These are phyloP conservation scores for Penicillium sp. DNA, from an alignment of 2,329 filamentous ascomycete species.

Conservation along the genomic window DNA sequence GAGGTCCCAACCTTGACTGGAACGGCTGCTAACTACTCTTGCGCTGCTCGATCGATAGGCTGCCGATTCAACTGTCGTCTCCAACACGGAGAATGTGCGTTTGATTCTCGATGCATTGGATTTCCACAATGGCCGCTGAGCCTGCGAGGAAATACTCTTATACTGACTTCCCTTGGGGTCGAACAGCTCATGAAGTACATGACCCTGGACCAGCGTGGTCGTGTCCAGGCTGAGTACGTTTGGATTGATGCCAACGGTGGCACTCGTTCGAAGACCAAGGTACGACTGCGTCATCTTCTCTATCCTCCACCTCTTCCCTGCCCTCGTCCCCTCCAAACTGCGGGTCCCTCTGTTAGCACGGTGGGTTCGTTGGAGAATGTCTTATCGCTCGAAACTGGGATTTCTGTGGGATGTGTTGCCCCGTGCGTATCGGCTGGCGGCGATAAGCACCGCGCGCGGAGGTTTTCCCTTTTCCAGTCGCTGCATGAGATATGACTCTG, in stretches of 20 bases:
- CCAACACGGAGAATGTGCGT: constrained; percentile 45
- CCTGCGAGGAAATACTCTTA: constrained; percentile 31
- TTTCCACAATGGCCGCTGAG: constrained; percentile 27
- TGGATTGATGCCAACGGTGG: constrained; percentile 84
- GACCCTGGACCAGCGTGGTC: constrained; percentile 80
- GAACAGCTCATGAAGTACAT: constrained; percentile 84
- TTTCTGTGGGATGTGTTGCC: constrained; percentile 5
- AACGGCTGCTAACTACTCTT: constrained; percentile 17
- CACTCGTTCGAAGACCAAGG: constrained; percentile 91
- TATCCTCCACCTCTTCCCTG: background rate
- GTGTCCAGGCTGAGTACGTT: constrained; percentile 90
- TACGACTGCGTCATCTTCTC: constrained; percentile 47
- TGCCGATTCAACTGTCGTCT: constrained; percentile 40
- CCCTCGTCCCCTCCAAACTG: too few species aligned
- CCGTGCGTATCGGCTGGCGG: constrained; percentile 2
- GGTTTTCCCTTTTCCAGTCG: constrained; percentile 1
- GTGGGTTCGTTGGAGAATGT: background rate
- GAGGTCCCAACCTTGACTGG: background rate
- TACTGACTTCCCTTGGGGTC: constrained; percentile 37
- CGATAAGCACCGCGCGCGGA: constrained; percentile 27
- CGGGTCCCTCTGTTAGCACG: background rate
- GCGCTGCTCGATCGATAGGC: constrained; percentile 31
- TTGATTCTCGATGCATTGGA: constrained; percentile 25
- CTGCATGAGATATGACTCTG: constrained; percentile 16
- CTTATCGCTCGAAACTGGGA: background rate